Base-by-base conservation (phyloP, 345 rosid species). In the Tarenaya hassleriana region DNA sequence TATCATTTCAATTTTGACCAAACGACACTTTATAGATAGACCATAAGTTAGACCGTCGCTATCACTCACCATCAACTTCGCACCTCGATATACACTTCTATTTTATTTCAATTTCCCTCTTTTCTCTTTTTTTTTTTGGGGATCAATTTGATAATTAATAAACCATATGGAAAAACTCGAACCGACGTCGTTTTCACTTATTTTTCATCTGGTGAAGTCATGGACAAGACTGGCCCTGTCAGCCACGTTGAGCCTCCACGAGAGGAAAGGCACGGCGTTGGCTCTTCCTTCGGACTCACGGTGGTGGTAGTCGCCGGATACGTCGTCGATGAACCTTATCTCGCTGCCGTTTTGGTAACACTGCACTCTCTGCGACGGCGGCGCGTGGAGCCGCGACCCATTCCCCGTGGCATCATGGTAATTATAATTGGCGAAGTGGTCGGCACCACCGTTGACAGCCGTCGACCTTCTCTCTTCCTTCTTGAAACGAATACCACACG, bases 191-290 rank as follows among this genome's bases (percentile, higher is more conserved):
- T 58, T 21, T 53, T 46, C 52, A 60, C 61, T 66, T 51, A 13
- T 47, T 41, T 47, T 31, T 58, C 68, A 92, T 73, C 95, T 77
- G 3, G 97, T 83, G 64, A 85, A 91, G 83, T 85, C 88, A 66
- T 81, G 90, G 53, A 88, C 86, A 60, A 88, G 88, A 59, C 94
- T 76, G 43, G 72, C 86, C 77, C 95, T 78, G 70, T 92, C 98
- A n/a, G 96, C 77, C 48, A 92, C 84, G 55, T 88, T 92, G 58
- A 85, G 84, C 69, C 96, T 82, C 98, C 98, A 92, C 4, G 98
- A 85, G 17, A 87, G 96, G 68, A 76, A 81, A 37, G 96, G 83
- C 20, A 75, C 72, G 39, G 80, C n/a, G n/a, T n/a, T n/a, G n/a
- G n/a, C n/a, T n/a, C n/a, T n/a, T n/a, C n/a, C 69, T 54, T 78